Percentiles rank a stretch among this genome's conserved stretches.
Evolutionary conservation across 2,329 filamentous ascomycete genomes (phyloP).

Genomic region (Penicillium sp.): DNA sequence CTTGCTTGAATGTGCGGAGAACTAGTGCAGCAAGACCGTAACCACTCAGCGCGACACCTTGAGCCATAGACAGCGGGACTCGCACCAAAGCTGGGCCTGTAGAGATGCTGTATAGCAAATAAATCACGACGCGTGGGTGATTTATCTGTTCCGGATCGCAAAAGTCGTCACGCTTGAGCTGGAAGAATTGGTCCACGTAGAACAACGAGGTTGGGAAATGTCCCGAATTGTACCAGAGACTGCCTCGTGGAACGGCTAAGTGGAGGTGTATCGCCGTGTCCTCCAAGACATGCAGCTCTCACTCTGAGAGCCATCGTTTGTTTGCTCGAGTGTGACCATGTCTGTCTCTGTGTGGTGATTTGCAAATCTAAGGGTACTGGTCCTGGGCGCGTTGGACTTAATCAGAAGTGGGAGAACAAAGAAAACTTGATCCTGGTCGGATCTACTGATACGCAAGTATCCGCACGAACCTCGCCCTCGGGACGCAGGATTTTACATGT

Average conservation of each 20-base stretch:
- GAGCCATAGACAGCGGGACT: background rate
- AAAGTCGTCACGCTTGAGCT: background rate
- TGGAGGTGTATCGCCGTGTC: background rate
- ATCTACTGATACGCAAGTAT: background rate
- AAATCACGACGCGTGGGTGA: background rate
- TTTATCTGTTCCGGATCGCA: background rate
- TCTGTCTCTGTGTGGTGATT: background rate
- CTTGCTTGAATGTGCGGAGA: constrained; percentile 2
- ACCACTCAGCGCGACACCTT: background rate
- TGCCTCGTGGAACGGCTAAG: background rate
- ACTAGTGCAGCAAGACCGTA: background rate
- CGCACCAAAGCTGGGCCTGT: background rate
- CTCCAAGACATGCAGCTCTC: constrained; percentile 7
- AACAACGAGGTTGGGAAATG: constrained; percentile 5
- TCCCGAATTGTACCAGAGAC: constrained; percentile 2
- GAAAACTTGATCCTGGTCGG: background rate
- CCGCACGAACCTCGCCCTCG: background rate
- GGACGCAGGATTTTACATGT: background rate
- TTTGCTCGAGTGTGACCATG: background rate
- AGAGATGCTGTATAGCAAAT: background rate
- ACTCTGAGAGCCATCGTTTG: constrained; percentile 1
- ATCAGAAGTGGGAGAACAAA: background rate
- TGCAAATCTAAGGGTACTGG: background rate
- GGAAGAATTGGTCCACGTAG: background rate
- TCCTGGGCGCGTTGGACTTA: background rate